A percentile compares a stretch with the other conserved stretches of the same genome.
These are phyloP conservation scores for Sclerotinia trifoliorum DNA, from an alignment of 2,329 filamentous ascomycete species.

Conservation along the genomic window DNA sequence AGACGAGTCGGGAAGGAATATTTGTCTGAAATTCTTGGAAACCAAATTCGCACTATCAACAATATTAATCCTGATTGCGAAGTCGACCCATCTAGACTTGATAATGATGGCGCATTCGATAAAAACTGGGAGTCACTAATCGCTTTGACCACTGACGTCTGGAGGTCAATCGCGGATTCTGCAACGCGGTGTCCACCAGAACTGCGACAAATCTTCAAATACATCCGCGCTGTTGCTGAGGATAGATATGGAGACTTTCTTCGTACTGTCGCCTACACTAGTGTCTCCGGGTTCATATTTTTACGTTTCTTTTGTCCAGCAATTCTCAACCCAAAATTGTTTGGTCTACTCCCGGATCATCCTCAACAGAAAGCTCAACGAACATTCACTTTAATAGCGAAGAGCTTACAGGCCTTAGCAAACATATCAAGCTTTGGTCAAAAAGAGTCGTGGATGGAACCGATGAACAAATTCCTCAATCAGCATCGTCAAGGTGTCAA, in stretches of 20 bases:
- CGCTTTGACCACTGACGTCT: constrained; percentile 75
- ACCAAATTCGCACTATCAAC: constrained; percentile 85
- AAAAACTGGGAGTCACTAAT: constrained; percentile 81
- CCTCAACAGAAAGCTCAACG: constrained; percentile 80
- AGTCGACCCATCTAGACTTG: constrained; percentile 83
- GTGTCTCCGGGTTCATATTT: constrained; percentile 92
- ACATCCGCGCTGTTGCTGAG: constrained; percentile 87
- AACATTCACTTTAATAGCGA: constrained; percentile 87
- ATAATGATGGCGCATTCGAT: constrained; percentile 66
- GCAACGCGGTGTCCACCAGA: constrained; percentile 74
- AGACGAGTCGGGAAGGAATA: constrained; percentile 90
- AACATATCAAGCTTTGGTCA: constrained; percentile 90
- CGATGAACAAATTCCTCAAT: constrained; percentile 86
- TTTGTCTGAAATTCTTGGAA: constrained; percentile 79
- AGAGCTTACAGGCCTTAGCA: constrained; percentile 84
- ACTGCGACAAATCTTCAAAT: constrained; percentile 81
- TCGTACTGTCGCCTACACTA: constrained; percentile 86
- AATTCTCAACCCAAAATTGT: constrained; percentile 93
- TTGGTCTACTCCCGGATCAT: constrained; percentile 79
- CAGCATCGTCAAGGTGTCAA: constrained; percentile 78
- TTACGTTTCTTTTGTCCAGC: constrained; percentile 93
- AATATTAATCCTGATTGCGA: constrained; percentile 90
- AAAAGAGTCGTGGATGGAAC: constrained; percentile 98
- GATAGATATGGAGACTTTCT: constrained; percentile 93
- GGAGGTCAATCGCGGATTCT: constrained; percentile 79